Base-by-base conservation (phyloP, 2,329 filamentous ascomycete species). In the Cordyceps pruinosa region DNA sequence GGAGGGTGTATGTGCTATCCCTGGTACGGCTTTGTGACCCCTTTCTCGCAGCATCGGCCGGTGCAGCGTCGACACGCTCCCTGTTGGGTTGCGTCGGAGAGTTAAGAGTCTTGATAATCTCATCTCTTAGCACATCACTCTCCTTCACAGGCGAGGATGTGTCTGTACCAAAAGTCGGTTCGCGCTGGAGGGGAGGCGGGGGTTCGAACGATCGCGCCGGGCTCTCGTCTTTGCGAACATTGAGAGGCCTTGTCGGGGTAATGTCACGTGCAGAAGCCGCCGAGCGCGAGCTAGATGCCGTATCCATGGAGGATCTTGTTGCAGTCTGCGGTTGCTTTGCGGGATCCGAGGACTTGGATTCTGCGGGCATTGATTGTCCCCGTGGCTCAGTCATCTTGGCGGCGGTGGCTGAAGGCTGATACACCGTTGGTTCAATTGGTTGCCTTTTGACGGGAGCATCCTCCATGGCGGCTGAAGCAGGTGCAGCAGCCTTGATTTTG, bases 81-180 rank as follows among this genome's bases (percentile, higher is more conserved):
- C 34, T 41, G 52, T 21, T 59, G n/a, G 37, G 39, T 8, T 21
- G 42, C 4, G 25, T 50, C 30, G 42, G 52, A 35, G 85, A 79
- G 56, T 78, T 85, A 2, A 92, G 74, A 42, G 84, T 88, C 58
- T 82, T 83, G 54, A 90, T 83, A 56, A 92, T 92, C 64, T 92
- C 89, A 59, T 89, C 86, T 28, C 84, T 79, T 47, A 92, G 69
- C 57, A 81, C 77, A 62, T 92, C 88, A 64, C 82, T 90, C 64
- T 90, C 87, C 62, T 86, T 82, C 58, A 85, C 75, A 30, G 83
- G 78, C 1, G 79, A 78, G 8, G 77, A 76, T 10, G 77, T 76
- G 10, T 72, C 66, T 0, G 78, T 80, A 64, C 78, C 81, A 48
- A 77, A 68, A 0, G 76, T 78, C 7, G 72, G 67, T 26, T 73